Percentiles rank a stretch among this genome's conserved stretches.
Conservation (phyloP, 1,284 basidiomycete genomes). For the Entoloma clypeatum region DNA sequence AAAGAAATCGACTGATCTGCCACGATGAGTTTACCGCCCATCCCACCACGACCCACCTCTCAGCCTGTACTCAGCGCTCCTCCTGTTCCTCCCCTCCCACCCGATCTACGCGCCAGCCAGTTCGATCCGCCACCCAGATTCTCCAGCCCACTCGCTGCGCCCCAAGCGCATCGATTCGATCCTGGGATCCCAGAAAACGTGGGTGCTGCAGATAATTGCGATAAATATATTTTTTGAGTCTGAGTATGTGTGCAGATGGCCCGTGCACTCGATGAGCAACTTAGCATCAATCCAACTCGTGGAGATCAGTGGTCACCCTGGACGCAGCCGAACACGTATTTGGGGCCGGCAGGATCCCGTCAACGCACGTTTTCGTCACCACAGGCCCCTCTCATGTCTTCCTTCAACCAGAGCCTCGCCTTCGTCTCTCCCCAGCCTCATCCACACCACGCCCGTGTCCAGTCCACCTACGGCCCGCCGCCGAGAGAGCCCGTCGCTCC, state of each 20-base stretch:
- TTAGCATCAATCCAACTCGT: conserved; percentile 24
- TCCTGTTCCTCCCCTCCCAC: conserved; percentile 24
- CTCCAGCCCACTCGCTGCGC: conserved; percentile 60
- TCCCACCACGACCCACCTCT: too few relatives aligned
- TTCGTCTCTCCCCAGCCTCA: conserved; percentile 13
- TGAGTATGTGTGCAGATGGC: conserved; percentile 56
- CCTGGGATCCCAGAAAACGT: conserved; percentile 63
- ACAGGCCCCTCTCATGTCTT: conserved; percentile 10
- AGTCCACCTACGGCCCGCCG: conserved; percentile 25
- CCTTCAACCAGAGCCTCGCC: conserved; percentile 22
- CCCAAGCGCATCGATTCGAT: conserved; percentile 62
- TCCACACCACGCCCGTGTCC: conserved; percentile 14
- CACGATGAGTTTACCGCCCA: too few relatives aligned
- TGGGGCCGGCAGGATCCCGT: conserved; percentile 5
- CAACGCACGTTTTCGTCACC: conserved; percentile 7
- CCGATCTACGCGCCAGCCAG: conserved; percentile 12
- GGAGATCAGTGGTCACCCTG: conserved; percentile 26
- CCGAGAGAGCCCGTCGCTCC: conserved; percentile 28
- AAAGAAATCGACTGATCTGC: too few relatives aligned
- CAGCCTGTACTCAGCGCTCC: too few relatives aligned
- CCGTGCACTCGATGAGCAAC: conserved; percentile 50
- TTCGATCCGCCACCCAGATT: conserved; percentile 45
- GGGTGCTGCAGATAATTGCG: conserved; percentile 24
- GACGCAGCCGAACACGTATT: conserved; percentile 12
- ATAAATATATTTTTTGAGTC: conserved; percentile 5